These are phyloP conservation scores for Calonectria hawksworthii DNA, from an alignment of 2,329 filamentous ascomycete genomes.

Conservation along the genomic window DNA sequence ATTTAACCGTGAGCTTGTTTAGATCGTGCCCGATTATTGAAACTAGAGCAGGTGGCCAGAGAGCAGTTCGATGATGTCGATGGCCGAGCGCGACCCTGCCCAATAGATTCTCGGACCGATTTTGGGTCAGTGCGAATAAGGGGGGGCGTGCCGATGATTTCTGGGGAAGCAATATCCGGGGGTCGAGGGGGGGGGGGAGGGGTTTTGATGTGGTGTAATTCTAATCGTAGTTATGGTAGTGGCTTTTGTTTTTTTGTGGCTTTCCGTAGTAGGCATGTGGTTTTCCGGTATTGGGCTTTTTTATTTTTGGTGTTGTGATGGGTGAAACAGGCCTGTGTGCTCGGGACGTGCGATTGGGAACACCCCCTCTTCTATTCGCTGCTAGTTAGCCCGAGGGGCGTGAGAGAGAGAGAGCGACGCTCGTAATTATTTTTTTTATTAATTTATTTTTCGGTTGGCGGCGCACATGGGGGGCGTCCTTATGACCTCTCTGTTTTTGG, in stretches of 20 bases:
- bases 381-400: neutral
- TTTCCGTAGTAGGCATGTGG: neutral
- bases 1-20: neutral
- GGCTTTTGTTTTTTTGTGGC: neutral
- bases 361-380: neutral
- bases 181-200: neutral
- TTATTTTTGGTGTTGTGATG: neutral
- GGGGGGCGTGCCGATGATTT: neutral
- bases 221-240: neutral
- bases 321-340: neutral
- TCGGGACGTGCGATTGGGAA: neutral
- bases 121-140: neutral
- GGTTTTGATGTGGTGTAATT: neutral
- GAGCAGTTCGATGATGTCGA: neutral
- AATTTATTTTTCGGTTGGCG: neutral
- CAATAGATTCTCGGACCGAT: neutral
- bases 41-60: neutral
- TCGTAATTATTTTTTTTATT: neutral
- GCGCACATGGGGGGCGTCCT: conserved; percentile 13
- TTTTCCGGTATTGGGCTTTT: neutral
- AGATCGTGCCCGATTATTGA: neutral
- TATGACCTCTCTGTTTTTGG: conserved; percentile 2
- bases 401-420: neutral
- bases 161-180: neutral
- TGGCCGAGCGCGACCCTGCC: neutral